These are phyloP conservation scores for Bruguiera gymnorhiza DNA, from an alignment of 345 rosid genomes.

Conservation along the genomic window DNA sequence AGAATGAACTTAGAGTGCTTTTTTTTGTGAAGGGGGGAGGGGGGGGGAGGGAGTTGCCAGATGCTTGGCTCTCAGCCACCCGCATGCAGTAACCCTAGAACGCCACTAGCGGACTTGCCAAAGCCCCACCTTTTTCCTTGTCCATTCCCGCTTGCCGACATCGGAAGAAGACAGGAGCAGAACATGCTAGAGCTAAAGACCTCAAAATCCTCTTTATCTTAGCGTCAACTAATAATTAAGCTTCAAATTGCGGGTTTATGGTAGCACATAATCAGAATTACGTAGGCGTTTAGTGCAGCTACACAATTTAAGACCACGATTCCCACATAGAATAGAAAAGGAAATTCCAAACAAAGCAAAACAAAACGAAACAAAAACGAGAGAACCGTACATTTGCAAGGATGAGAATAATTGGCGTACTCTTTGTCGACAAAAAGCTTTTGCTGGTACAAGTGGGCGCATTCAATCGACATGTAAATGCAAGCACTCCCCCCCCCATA, in stretches of 20 bases:
- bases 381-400: not conserved
- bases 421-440: not conserved
- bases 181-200: conserved; percentile 8
- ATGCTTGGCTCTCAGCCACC: conserved; percentile 4
- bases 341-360: too few species aligned
- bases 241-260: too few species aligned
- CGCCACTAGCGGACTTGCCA: not conserved
- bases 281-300: not conserved
- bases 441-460: not conserved
- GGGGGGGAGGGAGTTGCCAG: not conserved
- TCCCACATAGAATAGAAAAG: too few species aligned
- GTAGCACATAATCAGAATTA: not conserved
- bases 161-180: conserved; percentile 13
- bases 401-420: conserved; percentile 15
- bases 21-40: too few species aligned
- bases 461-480: not conserved
- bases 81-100: not conserved
- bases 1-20: not conserved
- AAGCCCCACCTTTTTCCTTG: not conserved
- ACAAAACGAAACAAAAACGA: not conserved
- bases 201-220: not conserved
- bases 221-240: not conserved
- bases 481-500: not conserved
- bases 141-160: conserved; percentile 10
- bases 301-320: too few species aligned